Conservation (phyloP, 805 yeast species). For the Starmerella powellii region DNA sequence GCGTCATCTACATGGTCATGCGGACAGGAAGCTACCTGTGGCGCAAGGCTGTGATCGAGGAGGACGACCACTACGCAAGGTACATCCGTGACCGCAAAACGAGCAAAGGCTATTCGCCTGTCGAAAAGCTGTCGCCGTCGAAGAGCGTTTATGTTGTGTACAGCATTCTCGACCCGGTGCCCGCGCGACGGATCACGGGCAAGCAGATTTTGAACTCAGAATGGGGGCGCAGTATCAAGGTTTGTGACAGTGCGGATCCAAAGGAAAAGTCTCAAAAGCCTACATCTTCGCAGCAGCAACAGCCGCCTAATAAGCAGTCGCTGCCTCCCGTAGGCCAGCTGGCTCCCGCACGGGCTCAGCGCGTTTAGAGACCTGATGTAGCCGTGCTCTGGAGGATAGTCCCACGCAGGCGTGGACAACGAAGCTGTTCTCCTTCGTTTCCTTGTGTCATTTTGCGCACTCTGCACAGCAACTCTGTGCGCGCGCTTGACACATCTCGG, state of each 20-base stretch:
- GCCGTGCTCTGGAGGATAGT: no score
- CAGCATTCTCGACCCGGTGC: constrained; percentile 84
- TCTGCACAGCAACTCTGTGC: no score
- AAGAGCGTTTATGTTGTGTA: constrained; percentile 88
- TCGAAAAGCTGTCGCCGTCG: constrained; percentile 71
- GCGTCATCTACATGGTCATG: constrained; percentile 66
- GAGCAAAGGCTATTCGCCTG: constrained; percentile 81
- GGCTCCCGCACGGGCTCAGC: no score
- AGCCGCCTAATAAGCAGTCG: no score
- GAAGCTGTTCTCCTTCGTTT: no score
- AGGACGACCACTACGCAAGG: constrained; percentile 67
- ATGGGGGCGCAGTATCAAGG: constrained; percentile 84
- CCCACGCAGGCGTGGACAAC: no score
- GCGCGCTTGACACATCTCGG: no score
- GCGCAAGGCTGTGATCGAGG: constrained; percentile 62
- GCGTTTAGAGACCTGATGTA: no score
- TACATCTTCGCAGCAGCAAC: not conserved
- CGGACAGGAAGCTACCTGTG: constrained; percentile 88
- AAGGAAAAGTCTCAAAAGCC: not conserved
- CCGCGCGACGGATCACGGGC: constrained; percentile 75
- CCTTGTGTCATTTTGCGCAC: no score
- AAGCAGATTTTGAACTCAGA: constrained; percentile 81
- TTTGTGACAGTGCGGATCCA: constrained; percentile 57
- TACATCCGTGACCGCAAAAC: constrained; percentile 71
- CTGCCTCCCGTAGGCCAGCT: no score